Evolutionary conservation across 371 early-diverging fungal genomes (phyloP).

Genomic region (Lichtheimia ramosa): DNA sequence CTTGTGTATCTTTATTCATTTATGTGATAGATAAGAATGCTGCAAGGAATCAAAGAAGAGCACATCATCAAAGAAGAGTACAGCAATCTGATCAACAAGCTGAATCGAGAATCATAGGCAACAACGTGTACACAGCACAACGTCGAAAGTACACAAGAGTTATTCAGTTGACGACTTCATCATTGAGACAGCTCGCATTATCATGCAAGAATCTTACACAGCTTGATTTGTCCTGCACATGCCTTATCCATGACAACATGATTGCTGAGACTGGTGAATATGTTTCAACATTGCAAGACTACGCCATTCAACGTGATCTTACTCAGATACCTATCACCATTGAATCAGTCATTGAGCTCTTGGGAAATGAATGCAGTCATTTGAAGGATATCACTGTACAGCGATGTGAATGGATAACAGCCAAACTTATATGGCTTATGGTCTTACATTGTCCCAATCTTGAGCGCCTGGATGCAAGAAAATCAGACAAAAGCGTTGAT

Average conservation of each 20-base stretch:
- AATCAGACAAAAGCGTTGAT: slow-evolving; percentile 35
- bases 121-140: too few species aligned
- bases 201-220: slow-evolving; percentile 43
- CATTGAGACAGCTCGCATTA: slow-evolving; percentile 48
- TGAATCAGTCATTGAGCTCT: slow-evolving; percentile 38
- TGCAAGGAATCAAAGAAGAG: too few species aligned
- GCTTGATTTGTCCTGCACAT: slow-evolving; percentile 51
- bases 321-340: slow-evolving; percentile 50
- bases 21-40: too few species aligned
- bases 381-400: slow-evolving; percentile 46
- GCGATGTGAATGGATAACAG: slow-evolving; percentile 62
- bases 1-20: too few species aligned
- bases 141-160: too few species aligned
- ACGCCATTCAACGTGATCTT: slow-evolving; percentile 51
- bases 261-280: slow-evolving; percentile 63
- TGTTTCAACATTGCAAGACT: slow-evolving; percentile 51
- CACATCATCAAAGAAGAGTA: too few species aligned
- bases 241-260: slow-evolving; percentile 44
- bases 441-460: slow-evolving; percentile 33
- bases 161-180: slow-evolving; percentile 63
- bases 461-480: slow-evolving; percentile 42
- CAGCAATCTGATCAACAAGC: too few species aligned
- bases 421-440: slow-evolving; percentile 46
- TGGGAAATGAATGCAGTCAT: slow-evolving; percentile 47
- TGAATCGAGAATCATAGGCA: too few species aligned